A percentile compares a stretch with the other conserved stretches of the same genome.
Conservation (phyloP, 495 filamentous ascomycete genomes). For the Penicillium pulvis region DNA sequence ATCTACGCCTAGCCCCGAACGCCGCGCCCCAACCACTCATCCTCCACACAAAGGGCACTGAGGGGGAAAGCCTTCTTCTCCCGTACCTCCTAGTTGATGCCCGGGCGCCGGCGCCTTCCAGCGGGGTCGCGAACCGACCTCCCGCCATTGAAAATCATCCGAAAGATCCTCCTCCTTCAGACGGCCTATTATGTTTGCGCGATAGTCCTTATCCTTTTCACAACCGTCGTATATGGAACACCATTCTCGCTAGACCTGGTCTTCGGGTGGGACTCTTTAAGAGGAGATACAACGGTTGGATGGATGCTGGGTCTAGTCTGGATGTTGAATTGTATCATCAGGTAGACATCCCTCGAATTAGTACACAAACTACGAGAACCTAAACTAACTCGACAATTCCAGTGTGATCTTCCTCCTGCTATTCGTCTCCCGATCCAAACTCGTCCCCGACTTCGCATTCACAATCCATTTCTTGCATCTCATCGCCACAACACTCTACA, state of each 20-base stretch:
- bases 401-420: slow-evolving; percentile 73
- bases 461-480: slow-evolving; percentile 88
- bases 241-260: slow-evolving; percentile 70
- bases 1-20: slow-evolving; percentile 10
- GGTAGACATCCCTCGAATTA: slow-evolving; percentile 51
- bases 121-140: slow-evolving; percentile 79
- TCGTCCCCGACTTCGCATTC: slow-evolving; percentile 90
- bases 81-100: slow-evolving; percentile 53
- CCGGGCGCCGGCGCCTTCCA: slow-evolving; percentile 75
- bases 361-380: background rate
- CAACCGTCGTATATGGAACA: slow-evolving; percentile 76
- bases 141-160: slow-evolving; percentile 79
- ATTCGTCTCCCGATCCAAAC: slow-evolving; percentile 82
- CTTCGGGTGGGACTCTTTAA: slow-evolving; percentile 76
- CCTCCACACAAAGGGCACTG: slow-evolving; percentile 3
- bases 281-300: slow-evolving; percentile 88
- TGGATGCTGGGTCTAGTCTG: slow-evolving; percentile 91
- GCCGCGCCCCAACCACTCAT: slow-evolving; percentile 12
- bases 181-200: slow-evolving; percentile 76
- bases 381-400: background rate
- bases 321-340: slow-evolving; percentile 74
- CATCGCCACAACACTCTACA: slow-evolving; percentile 74
- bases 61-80: slow-evolving; percentile 12
- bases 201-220: slow-evolving; percentile 82
- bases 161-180: slow-evolving; percentile 88